Conservation (phyloP, 2,329 filamentous ascomycete species). For the Fusarium decemcellulare region DNA sequence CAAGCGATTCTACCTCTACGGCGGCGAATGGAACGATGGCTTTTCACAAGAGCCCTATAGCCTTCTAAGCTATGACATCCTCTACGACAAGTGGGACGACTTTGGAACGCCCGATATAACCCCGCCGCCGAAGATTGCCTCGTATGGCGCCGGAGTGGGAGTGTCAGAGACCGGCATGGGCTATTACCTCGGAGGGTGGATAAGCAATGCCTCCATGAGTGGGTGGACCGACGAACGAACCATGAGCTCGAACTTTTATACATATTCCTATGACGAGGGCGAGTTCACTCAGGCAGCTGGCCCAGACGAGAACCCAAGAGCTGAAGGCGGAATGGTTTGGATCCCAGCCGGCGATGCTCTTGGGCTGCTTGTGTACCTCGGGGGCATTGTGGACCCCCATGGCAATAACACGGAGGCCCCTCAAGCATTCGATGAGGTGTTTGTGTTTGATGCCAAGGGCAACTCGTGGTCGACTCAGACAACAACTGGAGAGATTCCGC, state of each 20-base stretch:
- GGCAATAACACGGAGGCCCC: slow-evolving; percentile 4
- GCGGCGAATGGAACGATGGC: slow-evolving; percentile 14
- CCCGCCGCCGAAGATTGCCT: not conserved
- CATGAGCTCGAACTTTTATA: slow-evolving; percentile 1
- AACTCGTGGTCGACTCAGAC: slow-evolving; percentile 16
- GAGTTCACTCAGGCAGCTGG: slow-evolving; percentile 2
- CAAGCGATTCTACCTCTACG: slow-evolving; percentile 22
- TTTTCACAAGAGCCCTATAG: not conserved
- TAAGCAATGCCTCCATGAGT: slow-evolving; percentile 19
- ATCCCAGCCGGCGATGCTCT: slow-evolving; percentile 16
- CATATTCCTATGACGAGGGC: slow-evolving; percentile 8
- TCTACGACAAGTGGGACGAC: slow-evolving; percentile 12
- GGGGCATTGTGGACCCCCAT: slow-evolving; percentile 1
- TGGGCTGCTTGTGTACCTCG: slow-evolving; percentile 22
- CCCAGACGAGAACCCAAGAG: slow-evolving; percentile 5
- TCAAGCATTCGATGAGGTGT: slow-evolving; percentile 17
- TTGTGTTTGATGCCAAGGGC: slow-evolving; percentile 15
- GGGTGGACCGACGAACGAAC: not conserved
- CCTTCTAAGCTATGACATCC: slow-evolving; percentile 21
- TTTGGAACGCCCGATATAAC: slow-evolving; percentile 7
- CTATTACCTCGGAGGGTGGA: slow-evolving; percentile 22
- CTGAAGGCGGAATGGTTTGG: slow-evolving; percentile 19
- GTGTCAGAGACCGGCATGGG: slow-evolving; percentile 16
- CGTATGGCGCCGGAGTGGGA: slow-evolving; percentile 16
- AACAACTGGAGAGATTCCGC: slow-evolving; percentile 10